These are phyloP conservation scores for Coemansia sp. DNA, from an alignment of 192 early-diverging fungal genomes.

Conservation along the genomic window DNA sequence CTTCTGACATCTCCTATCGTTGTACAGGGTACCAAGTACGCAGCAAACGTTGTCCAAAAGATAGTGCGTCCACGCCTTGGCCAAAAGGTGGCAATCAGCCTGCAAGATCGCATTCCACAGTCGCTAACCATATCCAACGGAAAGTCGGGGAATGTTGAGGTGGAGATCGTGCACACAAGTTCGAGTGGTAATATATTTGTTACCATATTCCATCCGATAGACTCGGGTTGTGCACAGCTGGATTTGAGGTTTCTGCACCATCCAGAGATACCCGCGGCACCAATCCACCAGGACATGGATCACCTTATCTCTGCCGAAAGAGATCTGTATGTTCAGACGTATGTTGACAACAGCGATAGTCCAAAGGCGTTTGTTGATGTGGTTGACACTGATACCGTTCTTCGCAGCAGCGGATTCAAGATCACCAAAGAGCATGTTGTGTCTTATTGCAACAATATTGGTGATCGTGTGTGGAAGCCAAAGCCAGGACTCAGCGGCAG, in stretches of 20 bases:
- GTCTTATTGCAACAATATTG: conserved; percentile 70
- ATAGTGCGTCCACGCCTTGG: conserved; percentile 62
- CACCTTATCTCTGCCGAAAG: neutral
- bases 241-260: conserved; percentile 1
- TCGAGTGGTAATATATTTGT: neutral
- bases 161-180: neutral
- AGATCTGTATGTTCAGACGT: conserved; percentile 9
- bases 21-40: conserved; percentile 70
- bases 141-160: conserved; percentile 37
- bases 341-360: conserved; percentile 7
- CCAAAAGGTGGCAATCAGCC: conserved; percentile 37
- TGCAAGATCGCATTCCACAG: neutral
- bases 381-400: neutral
- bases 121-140: conserved; percentile 21
- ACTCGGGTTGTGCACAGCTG: neutral
- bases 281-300: neutral
- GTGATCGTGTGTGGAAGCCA: no score
- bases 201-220: conserved; percentile 9
- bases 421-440: conserved; percentile 78
- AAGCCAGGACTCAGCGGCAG: no score
- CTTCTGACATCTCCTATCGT: conserved; percentile 71
- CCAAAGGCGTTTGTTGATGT: conserved; percentile 5
- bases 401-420: no score
- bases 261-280: neutral
- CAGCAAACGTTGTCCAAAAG: conserved; percentile 61